Conservation (phyloP, 2,329 filamentous ascomycete species). For the Trichoderma sp. region DNA sequence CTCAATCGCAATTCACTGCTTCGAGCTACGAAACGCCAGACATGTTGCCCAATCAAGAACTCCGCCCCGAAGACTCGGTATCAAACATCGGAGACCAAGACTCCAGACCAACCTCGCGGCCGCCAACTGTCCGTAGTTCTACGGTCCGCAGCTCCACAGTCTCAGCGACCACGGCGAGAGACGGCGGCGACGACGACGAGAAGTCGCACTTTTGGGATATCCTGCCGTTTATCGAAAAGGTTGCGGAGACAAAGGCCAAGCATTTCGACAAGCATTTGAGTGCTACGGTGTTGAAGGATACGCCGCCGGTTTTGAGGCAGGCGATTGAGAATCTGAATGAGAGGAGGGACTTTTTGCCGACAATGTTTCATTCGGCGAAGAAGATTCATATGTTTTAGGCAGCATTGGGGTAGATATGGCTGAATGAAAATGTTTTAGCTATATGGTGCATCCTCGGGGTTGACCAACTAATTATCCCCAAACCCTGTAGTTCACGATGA, state of each 20-base stretch:
- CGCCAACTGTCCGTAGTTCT: background rate
- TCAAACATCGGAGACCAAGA: slow-evolving; percentile 5
- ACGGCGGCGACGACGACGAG: background rate
- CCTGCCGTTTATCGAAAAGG: slow-evolving; percentile 11
- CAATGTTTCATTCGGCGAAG: slow-evolving; percentile 29
- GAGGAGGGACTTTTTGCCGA: slow-evolving; percentile 27
- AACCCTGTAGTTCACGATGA: too few relatives aligned
- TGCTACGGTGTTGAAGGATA: slow-evolving; percentile 25
- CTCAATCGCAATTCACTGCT: slow-evolving; percentile 6
- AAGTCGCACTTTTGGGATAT: slow-evolving; percentile 11
- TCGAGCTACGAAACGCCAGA: slow-evolving; percentile 1
- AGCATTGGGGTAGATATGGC: background rate
- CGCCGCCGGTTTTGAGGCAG: slow-evolving; percentile 22
- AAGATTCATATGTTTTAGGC: slow-evolving; percentile 26
- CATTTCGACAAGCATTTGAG: slow-evolving; percentile 26
- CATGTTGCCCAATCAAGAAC: slow-evolving; percentile 4
- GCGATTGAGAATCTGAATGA: slow-evolving; percentile 30
- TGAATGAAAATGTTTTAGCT: background rate
- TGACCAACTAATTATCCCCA: background rate
- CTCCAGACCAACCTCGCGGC: background rate
- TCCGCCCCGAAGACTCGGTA: slow-evolving; percentile 17
- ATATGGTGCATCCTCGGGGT: background rate
- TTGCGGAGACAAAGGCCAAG: slow-evolving; percentile 7
- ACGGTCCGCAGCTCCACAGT: too few relatives aligned
- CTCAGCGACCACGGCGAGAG: background rate